Percentiles rank a stretch among this genome's conserved stretches.
These are phyloP conservation scores for Backusella liffmaniae DNA, from an alignment of 192 early-diverging fungal genomes.

Conservation along the genomic window DNA sequence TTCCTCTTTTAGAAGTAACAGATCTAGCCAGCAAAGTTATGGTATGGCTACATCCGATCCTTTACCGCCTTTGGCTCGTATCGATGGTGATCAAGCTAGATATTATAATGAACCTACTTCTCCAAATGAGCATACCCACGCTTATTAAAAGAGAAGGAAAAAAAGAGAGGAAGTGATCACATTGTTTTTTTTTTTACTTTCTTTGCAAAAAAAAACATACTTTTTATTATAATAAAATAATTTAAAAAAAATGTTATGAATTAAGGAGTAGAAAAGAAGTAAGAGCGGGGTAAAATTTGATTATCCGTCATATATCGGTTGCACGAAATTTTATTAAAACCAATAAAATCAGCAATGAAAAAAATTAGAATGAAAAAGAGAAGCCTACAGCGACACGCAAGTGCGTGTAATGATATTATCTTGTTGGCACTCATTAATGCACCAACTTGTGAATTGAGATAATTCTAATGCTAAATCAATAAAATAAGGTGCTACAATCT, in stretches of 20 bases:
- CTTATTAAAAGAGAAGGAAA: conserved; percentile 1
- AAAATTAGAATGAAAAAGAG: neutral
- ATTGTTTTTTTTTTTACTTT: neutral
- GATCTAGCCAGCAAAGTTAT: conserved; percentile 19
- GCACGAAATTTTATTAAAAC: neutral
- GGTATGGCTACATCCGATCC: conserved; percentile 23
- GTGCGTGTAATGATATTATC: neutral
- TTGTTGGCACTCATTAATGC: neutral
- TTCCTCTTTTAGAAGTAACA: conserved; percentile 7
- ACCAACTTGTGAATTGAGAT: conserved; percentile 15
- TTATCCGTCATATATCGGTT: neutral
- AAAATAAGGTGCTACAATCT: conserved; percentile 22
- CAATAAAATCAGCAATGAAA: neutral
- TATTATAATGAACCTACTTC: neutral
- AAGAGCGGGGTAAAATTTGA: neutral
- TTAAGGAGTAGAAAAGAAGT: neutral
- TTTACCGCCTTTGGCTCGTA: conserved; percentile 24
- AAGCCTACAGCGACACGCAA: neutral
- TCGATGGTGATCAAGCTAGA: conserved; percentile 17
- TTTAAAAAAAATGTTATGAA: neutral
- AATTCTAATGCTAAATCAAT: conserved; percentile 26
- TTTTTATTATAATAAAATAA: conserved; percentile 2
- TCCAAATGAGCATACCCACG: conserved; percentile 14
- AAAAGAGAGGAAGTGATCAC: neutral
- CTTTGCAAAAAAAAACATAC: neutral